Evolutionary conservation across 768 basidiomycete genomes (phyloP), one percentile per base, ranked within the genome.

Genomic region (Udeniomyces megalosporus): DNA sequence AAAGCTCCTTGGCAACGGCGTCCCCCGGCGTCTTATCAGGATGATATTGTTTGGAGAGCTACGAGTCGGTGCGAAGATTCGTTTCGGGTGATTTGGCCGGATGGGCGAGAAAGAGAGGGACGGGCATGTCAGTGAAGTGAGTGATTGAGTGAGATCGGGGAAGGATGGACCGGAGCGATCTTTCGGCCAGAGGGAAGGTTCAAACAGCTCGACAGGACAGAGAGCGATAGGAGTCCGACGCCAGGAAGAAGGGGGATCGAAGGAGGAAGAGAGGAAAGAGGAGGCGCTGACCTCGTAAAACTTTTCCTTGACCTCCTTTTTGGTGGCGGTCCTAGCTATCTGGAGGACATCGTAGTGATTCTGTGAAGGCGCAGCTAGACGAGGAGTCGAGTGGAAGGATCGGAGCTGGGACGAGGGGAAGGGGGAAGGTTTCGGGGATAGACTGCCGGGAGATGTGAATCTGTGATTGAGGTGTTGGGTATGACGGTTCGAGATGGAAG

Each of bases 31-130:
- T 34, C 3, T 58, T 38, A 45, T 63, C 62, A 1, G 62, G 62
- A 26, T 63, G 62, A 28, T 63, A 63, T 35, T 51, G 34, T 51
- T 63, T 63, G 12, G 62, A 63, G 24, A 63, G 62, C 62, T 63
- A 44, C 14, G n/a, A n/a, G n/a, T n/a, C n/a, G 15, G 11, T 24
- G 34, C 44, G 28, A 6, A 48, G 47, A 17, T 32, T 17, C 6
- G 7, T 3, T 29, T 15, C 14, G 17, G 42, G 24, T 32, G 1
- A 26, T 5, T 17, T 17, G 38, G 38, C 8, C 38, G 38, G 8
- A 17, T 42, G 17, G 17, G 38, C 38, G 38, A 42, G n/a, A n/a
- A n/a, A 44, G n/a, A n/a, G n/a, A n/a, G n/a, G n/a, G 15, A 44
- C 14, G 8, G 24, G 55, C 17, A 15, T 4, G 38, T 14, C 10